Evolutionary conservation across 2,329 filamentous ascomycete genomes (phyloP).

Genomic region (Arthrobotrys sphaeroides): DNA sequence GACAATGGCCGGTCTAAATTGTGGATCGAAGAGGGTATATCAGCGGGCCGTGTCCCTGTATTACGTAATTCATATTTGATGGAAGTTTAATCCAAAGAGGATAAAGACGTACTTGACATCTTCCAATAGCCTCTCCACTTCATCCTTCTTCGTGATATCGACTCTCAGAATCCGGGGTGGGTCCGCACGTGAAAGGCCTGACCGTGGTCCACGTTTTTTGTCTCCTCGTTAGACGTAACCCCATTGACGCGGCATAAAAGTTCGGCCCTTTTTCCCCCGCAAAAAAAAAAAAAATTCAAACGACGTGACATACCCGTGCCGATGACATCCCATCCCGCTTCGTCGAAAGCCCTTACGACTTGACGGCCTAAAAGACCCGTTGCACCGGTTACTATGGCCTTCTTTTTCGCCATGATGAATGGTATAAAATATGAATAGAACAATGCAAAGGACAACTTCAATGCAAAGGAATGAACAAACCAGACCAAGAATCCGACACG

Average conservation of each 20-base stretch:
- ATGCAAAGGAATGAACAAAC: not conserved
- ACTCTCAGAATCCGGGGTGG: conserved; percentile 73
- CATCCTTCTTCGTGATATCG: conserved; percentile 64
- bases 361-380: conserved; percentile 84
- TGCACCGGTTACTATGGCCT: conserved; percentile 81
- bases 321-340: conserved; percentile 73
- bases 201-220: not conserved
- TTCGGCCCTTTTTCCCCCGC: not conserved
- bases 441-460: not conserved
- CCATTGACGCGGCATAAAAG: conserved; percentile 54
- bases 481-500: not conserved
- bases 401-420: conserved; percentile 49
- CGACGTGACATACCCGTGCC: conserved; percentile 67
- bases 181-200: conserved; percentile 74
- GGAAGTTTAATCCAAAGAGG: not conserved
- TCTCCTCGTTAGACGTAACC: conserved; percentile 17
- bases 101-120: conserved; percentile 66
- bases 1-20: conserved; percentile 74
- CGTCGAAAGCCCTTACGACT: conserved; percentile 74
- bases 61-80: conserved; percentile 6
- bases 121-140: conserved; percentile 67
- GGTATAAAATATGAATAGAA: not conserved
- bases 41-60: not conserved
- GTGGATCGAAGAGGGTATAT: not conserved
- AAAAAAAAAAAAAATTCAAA: not conserved